Conservation (phyloP, 352 stramenopile genomes). For the Globisporangium nunn region DNA sequence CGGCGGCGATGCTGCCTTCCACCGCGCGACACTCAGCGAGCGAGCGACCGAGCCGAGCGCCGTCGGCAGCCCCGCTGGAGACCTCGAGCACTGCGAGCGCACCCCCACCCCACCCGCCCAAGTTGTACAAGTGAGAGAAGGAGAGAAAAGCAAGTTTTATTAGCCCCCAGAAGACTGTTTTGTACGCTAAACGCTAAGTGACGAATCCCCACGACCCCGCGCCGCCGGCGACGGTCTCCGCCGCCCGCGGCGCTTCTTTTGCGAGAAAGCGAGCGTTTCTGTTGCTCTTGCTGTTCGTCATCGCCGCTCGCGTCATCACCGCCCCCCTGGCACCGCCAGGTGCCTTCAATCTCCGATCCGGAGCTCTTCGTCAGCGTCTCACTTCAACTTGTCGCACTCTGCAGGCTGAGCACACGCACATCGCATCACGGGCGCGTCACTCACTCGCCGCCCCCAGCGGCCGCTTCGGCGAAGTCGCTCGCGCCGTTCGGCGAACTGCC, state of each 20-base stretch:
- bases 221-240: too few species aligned
- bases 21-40: background rate
- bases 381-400: background rate
- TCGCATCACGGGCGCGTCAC: too few species aligned
- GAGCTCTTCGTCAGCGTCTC: background rate
- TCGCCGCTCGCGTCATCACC: too few species aligned
- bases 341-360: too few species aligned
- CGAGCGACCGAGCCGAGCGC: background rate
- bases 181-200: background rate
- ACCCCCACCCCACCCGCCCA: slow-evolving; percentile 1
- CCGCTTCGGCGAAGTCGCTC: slow-evolving; percentile 12
- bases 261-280: too few species aligned
- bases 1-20: too few species aligned
- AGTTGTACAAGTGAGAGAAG: slow-evolving; percentile 14
- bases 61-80: background rate
- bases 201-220: too few species aligned
- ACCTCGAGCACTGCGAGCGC: background rate
- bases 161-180: background rate
- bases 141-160: slow-evolving; percentile 11
- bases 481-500: background rate
- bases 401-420: too few species aligned
- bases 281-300: too few species aligned
- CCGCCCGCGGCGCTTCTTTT: too few species aligned
- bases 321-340: too few species aligned
- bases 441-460: background rate